Percentiles rank a stretch among this genome's conserved stretches.
These are phyloP conservation scores for Cucumis cinereus DNA, from an alignment of 306 rosid species.

Conservation along the genomic window DNA sequence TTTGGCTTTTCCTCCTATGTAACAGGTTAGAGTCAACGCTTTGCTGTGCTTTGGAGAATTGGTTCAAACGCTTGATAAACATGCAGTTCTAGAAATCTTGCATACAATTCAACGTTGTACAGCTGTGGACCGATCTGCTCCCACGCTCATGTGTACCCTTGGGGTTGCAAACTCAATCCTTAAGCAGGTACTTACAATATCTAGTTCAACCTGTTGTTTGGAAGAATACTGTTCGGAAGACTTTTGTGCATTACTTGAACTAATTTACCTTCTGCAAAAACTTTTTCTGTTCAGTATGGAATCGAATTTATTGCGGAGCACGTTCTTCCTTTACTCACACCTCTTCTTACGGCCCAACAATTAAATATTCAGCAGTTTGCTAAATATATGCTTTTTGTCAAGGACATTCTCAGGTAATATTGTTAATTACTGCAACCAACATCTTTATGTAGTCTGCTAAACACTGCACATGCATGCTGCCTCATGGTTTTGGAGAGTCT, in stretches of 20 bases:
- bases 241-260: slow-evolving; percentile 1
- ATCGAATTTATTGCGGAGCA: slow-evolving; percentile 92
- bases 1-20: not conserved
- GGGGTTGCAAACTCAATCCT: slow-evolving; percentile 90
- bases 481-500: not conserved
- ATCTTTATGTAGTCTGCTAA: too few species aligned
- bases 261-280: slow-evolving; percentile 12
- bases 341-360: slow-evolving; percentile 85
- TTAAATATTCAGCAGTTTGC: slow-evolving; percentile 96
- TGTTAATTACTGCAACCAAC: not conserved
- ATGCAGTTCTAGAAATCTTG: slow-evolving; percentile 61
- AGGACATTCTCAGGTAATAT: slow-evolving; percentile 76
- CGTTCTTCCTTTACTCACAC: slow-evolving; percentile 74
- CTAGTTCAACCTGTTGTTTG: not conserved
- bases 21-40: slow-evolving; percentile 95
- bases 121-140: slow-evolving; percentile 88
- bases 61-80: slow-evolving; percentile 74
- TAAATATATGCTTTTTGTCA: slow-evolving; percentile 95
- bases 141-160: slow-evolving; percentile 98
- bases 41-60: slow-evolving; percentile 83
- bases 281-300: slow-evolving; percentile 59
- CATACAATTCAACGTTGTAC: slow-evolving; percentile 97
- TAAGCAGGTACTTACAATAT: slow-evolving; percentile 52
- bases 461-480: not conserved
- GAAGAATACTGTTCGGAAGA: not conserved